Conservation (phyloP, 2,329 filamentous ascomycete genomes). For the Fonsecaea erecta region DNA sequence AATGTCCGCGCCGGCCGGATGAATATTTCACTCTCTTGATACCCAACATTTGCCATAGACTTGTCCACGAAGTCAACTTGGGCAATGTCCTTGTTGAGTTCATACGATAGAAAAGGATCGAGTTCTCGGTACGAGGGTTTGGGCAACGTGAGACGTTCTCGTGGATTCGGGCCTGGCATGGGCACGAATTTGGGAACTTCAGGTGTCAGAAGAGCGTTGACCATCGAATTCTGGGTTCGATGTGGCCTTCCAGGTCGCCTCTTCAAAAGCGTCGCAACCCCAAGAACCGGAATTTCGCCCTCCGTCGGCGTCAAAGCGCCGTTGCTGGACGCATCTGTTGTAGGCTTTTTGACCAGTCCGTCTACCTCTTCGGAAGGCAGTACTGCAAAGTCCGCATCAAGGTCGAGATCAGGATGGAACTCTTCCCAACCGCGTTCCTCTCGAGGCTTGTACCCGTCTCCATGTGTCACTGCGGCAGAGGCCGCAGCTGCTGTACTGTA, state of each 20-base stretch:
- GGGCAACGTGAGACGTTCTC: constrained; percentile 54
- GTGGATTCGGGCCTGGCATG: constrained; percentile 55
- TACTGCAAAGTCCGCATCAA: constrained; percentile 77
- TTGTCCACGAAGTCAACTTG: constrained; percentile 93
- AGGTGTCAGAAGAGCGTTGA: constrained; percentile 63
- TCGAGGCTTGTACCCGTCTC: constrained; percentile 93
- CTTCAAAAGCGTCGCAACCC: constrained; percentile 73
- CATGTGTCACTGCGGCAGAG: constrained; percentile 84
- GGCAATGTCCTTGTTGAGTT: constrained; percentile 76
- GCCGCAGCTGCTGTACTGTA: constrained; percentile 86
- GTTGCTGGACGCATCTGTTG: constrained; percentile 33
- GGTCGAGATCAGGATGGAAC: constrained; percentile 93
- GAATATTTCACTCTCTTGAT: constrained; percentile 92
- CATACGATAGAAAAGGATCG: constrained; percentile 58
- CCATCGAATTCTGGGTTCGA: constrained; percentile 65
- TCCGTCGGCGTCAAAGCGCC: constrained; percentile 25
- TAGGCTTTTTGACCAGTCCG: constrained; percentile 60
- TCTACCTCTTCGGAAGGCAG: constrained; percentile 86
- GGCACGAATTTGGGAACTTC: constrained; percentile 58
- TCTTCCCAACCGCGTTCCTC: constrained; percentile 98
- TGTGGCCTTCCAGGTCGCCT: constrained; percentile 68
- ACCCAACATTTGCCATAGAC: constrained; percentile 93
- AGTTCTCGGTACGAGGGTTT: constrained; percentile 54
- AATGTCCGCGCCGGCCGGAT: constrained; percentile 75
- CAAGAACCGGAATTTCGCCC: constrained; percentile 83